phyloP scores from a whole-genome alignment of 805 yeast genomes.

The Myxozyma lipomycoides region DNA sequence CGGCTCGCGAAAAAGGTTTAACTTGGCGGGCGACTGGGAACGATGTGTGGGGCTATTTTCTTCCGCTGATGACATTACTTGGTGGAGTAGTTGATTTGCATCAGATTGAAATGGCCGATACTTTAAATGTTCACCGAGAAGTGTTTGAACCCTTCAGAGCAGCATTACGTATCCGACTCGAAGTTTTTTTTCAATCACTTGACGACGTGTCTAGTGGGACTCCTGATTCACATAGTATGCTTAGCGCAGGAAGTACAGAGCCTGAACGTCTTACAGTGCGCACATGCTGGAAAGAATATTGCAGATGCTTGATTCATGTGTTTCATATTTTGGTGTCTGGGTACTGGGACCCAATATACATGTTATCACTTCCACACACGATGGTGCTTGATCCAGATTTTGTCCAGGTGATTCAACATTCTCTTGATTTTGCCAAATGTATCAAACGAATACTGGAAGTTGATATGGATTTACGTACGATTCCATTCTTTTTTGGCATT shows the following conservation, averaged over 20 bases:
- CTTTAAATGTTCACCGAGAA: constrained; percentile 22
- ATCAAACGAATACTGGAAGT: constrained; percentile 31
- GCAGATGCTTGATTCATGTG: constrained; percentile 30
- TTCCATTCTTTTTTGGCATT: constrained; percentile 36
- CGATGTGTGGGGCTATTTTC: constrained; percentile 42
- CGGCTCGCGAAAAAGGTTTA: constrained; percentile 32
- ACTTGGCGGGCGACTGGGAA: constrained; percentile 33
- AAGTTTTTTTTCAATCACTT: constrained; percentile 19
- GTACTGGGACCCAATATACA: constrained; percentile 35
- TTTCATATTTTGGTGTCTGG: constrained; percentile 32
- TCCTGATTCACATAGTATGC: constrained; percentile 14
- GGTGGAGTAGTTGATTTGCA: constrained; percentile 34
- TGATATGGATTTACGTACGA: constrained; percentile 32
- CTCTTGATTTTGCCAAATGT: constrained; percentile 32
- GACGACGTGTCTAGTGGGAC: constrained; percentile 18
- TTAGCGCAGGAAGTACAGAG: constrained; percentile 24
- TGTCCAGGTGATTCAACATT: constrained; percentile 30
- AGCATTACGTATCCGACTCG: constrained; percentile 16
- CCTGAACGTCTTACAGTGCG: constrained; percentile 8
- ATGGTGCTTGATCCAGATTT: constrained; percentile 30
- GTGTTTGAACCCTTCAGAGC: constrained; percentile 25
- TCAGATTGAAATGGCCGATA: constrained; percentile 32
- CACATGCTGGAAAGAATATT: constrained; percentile 24
- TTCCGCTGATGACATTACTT: constrained; percentile 38
- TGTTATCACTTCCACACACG: constrained; percentile 29